Evolutionary conservation across 306 rosid species (phyloP).

Genomic region (Castanea mollissima): DNA sequence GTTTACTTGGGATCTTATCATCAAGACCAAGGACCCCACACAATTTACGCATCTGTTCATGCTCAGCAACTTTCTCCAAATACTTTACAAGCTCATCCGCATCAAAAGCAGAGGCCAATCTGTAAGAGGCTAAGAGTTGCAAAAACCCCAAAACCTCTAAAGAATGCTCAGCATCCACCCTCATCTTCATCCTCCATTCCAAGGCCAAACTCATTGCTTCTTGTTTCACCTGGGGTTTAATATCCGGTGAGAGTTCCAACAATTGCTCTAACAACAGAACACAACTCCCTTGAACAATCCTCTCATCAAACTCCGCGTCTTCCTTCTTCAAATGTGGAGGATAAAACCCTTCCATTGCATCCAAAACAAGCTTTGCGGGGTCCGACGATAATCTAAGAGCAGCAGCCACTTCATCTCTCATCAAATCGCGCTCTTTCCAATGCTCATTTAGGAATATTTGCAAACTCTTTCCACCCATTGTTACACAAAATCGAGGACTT

Average conservation of each 20-base stretch:
- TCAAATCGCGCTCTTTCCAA: conserved; percentile 25
- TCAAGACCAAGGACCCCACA: not conserved
- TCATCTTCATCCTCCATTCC: conserved; percentile 42
- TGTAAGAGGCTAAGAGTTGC: conserved; percentile 35
- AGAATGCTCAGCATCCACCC: not conserved
- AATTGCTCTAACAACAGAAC: conserved; percentile 36
- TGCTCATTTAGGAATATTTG: conserved; percentile 26
- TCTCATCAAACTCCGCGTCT: conserved; percentile 19
- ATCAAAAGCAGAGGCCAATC: conserved; percentile 31
- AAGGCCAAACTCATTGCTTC: conserved; percentile 37
- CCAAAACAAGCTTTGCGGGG: conserved; percentile 44
- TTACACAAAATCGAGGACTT: too few species aligned
- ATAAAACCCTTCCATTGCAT: conserved; percentile 38
- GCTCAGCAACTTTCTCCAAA: conserved; percentile 16
- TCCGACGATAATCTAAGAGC: conserved; percentile 32
- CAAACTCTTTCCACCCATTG: conserved; percentile 22
- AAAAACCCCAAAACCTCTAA: conserved; percentile 41
- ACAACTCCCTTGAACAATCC: conserved; percentile 32
- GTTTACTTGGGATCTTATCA: too few species aligned
- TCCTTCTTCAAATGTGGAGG: conserved; percentile 15
- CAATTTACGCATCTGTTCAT: conserved; percentile 24
- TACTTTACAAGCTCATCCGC: conserved; percentile 25
- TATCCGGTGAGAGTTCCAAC: conserved; percentile 34
- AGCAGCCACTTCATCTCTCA: conserved; percentile 7
- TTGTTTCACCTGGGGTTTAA: conserved; percentile 32